Percentiles rank a stretch among this genome's conserved stretches.
These are phyloP conservation scores for Coniophora puteana DNA, from an alignment of 1,284 basidiomycete genomes.

Conservation along the genomic window DNA sequence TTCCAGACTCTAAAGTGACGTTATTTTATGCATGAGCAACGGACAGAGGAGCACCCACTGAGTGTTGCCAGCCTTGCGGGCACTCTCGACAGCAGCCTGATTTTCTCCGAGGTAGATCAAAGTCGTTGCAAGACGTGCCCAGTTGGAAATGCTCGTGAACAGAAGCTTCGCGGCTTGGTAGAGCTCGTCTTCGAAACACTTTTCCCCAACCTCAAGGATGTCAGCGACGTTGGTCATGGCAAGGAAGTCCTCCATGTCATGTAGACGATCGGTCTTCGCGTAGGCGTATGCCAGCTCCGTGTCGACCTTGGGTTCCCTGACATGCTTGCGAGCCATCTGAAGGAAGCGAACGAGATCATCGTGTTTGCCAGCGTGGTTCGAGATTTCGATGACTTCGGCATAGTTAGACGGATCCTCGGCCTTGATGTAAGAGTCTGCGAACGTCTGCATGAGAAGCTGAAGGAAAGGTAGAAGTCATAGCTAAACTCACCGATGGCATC, in stretches of 20 bases:
- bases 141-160: constrained; percentile 97
- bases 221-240: constrained; percentile 99
- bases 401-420: constrained; percentile 97
- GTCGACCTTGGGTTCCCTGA: constrained; percentile 97
- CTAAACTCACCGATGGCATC: constrained; percentile 81
- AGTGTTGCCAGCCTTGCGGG: constrained; percentile 98
- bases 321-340: constrained; percentile 98
- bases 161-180: constrained; percentile 97
- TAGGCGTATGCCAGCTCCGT: constrained; percentile 97
- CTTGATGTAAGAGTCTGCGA: constrained; percentile 95
- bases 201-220: constrained; percentile 94
- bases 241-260: constrained; percentile 99
- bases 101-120: constrained; percentile 99
- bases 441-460: background rate
- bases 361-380: constrained; percentile 94
- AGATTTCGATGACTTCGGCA: constrained; percentile 95
- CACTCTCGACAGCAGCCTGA: constrained; percentile 97
- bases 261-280: constrained; percentile 94
- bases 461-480: background rate
- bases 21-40: constrained; percentile 10
- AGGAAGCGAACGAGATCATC: constrained; percentile 97
- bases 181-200: constrained; percentile 98
- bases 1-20: constrained; percentile 85
- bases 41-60: constrained; percentile 54
- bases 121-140: constrained; percentile 96